Conservation (phyloP, 2,329 filamentous ascomycete species). For the Microdochium trichocladiopsis region DNA sequence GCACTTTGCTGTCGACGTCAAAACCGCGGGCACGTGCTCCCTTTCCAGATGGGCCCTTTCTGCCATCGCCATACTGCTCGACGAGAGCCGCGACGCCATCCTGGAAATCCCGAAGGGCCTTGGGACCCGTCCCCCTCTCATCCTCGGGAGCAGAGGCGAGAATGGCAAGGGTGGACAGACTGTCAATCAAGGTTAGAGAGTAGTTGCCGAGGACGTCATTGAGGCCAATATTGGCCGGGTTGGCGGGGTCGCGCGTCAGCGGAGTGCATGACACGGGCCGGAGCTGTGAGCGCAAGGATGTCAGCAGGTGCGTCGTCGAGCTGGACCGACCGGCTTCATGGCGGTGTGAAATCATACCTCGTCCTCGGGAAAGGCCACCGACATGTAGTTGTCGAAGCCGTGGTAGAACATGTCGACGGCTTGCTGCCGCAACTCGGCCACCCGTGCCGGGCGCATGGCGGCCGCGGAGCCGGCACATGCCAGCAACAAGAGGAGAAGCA, state of each 20-base stretch:
- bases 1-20: constrained; percentile 94
- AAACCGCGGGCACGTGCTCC: constrained; percentile 75
- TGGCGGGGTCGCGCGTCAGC: constrained; percentile 73
- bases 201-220: constrained; percentile 98
- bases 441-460: constrained; percentile 49
- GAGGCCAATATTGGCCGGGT: constrained; percentile 74
- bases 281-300: constrained; percentile 42
- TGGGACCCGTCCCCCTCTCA: constrained; percentile 43
- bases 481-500: constrained; percentile 20
- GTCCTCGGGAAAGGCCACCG: constrained; percentile 90
- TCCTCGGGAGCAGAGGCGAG: constrained; percentile 67
- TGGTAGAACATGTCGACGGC: constrained; percentile 88
- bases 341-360: constrained; percentile 43
- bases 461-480: constrained; percentile 29
- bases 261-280: constrained; percentile 80
- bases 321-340: not conserved
- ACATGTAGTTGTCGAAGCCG: constrained; percentile 92
- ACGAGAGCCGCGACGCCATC: constrained; percentile 70
- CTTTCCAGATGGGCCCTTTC: constrained; percentile 56
- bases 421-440: constrained; percentile 49
- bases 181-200: constrained; percentile 91
- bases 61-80: constrained; percentile 80
- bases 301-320: constrained; percentile 8
- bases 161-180: constrained; percentile 87
- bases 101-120: constrained; percentile 70